Percentiles rank a stretch among this genome's conserved stretches.
Conservation (phyloP, 2,329 filamentous ascomycete species). For the Blastomyces emzantsi region DNA sequence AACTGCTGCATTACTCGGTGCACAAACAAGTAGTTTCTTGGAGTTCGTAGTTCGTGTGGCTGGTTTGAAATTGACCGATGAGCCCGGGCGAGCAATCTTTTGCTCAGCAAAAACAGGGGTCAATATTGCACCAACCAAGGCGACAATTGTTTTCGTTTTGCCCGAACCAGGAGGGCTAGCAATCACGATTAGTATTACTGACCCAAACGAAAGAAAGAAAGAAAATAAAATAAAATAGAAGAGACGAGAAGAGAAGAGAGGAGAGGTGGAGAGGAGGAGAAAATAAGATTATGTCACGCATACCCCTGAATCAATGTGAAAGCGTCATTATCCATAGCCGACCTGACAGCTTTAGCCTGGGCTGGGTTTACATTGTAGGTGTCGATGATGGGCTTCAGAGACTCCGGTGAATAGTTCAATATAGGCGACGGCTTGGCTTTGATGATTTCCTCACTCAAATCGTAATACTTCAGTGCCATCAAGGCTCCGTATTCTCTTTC, state of each 20-base stretch:
- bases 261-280: no score
- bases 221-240: no score
- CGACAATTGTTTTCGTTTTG: constrained; percentile 97
- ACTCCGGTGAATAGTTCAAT: constrained; percentile 67
- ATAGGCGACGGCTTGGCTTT: constrained; percentile 84
- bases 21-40: constrained; percentile 91
- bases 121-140: constrained; percentile 83
- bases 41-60: constrained; percentile 33
- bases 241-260: no score
- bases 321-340: constrained; percentile 88
- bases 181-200: constrained; percentile 25
- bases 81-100: constrained; percentile 39
- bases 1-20: constrained; percentile 96
- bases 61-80: constrained; percentile 31
- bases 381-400: constrained; percentile 57
- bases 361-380: constrained; percentile 81
- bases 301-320: constrained; percentile 93
- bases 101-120: constrained; percentile 48
- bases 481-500: constrained; percentile 93
- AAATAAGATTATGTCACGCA: constrained; percentile 20
- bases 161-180: constrained; percentile 80
- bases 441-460: constrained; percentile 86
- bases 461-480: constrained; percentile 87
- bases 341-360: constrained; percentile 84
- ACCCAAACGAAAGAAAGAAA: constrained; percentile 1